Evolutionary conservation across 768 basidiomycete species (phyloP).

Genomic region (Podaxis sp.): DNA sequence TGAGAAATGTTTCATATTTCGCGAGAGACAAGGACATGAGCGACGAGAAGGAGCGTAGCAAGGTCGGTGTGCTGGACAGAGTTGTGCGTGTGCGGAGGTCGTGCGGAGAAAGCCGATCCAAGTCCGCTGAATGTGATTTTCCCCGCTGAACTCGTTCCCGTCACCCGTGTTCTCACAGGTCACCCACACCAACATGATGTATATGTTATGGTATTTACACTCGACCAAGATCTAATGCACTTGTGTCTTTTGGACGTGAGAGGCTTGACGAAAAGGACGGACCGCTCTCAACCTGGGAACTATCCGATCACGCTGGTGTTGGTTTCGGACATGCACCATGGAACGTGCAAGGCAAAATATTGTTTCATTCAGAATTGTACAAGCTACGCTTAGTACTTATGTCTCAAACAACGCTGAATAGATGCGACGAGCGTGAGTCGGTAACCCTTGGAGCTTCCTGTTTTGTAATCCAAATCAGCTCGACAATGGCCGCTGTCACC

Average conservation of each 20-base stretch:
- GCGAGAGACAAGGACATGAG: constrained; percentile 62
- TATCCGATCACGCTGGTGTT: no score
- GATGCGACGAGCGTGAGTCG: neutral
- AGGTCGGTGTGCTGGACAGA: neutral
- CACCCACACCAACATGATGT: no score
- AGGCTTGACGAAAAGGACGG: no score
- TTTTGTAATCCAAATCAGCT: neutral
- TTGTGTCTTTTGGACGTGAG: no score
- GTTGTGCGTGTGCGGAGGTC: constrained; percentile 1
- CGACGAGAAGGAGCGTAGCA: constrained; percentile 12
- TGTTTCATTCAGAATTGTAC: no score
- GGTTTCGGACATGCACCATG: no score
- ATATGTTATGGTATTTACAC: neutral
- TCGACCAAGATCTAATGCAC: no score
- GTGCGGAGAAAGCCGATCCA: constrained; percentile 14
- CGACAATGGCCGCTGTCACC: neutral
- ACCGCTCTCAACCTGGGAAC: no score
- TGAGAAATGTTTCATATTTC: constrained; percentile 79
- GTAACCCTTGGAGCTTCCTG: neutral
- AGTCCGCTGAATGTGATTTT: constrained; percentile 22
- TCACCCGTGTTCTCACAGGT: neutral
- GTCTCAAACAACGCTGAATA: no score
- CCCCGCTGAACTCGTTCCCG: neutral
- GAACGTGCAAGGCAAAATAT: no score
- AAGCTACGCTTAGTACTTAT: no score